Conservation (phyloP, 805 yeast species). For the Yarrowia sp. region DNA sequence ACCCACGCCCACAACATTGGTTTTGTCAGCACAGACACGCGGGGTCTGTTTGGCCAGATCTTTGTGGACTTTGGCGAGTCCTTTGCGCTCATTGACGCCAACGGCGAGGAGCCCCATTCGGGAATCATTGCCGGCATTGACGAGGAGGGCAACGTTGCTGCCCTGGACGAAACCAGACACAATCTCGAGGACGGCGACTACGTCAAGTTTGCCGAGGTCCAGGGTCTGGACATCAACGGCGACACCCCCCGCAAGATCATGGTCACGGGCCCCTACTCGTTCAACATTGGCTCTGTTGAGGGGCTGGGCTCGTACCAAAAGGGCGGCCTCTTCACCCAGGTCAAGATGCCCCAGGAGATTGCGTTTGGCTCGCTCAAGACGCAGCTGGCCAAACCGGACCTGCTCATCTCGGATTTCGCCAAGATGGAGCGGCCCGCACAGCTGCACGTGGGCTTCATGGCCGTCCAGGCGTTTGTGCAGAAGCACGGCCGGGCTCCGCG, state of each 20-base stretch:
- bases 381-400: constrained; percentile 81
- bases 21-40: constrained; percentile 79
- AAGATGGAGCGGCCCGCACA: constrained; percentile 92
- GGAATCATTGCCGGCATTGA: constrained; percentile 94
- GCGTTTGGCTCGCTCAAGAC: constrained; percentile 67
- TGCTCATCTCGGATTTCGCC: constrained; percentile 83
- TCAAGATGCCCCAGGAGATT: constrained; percentile 75
- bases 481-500: constrained; percentile 75
- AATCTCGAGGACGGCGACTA: constrained; percentile 91
- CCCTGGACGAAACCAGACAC: constrained; percentile 90
- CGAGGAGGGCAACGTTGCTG: constrained; percentile 86
- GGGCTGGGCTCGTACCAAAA: constrained; percentile 71
- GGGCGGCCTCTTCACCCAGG: constrained; percentile 93
- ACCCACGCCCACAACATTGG: constrained; percentile 78
- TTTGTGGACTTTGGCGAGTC: constrained; percentile 89
- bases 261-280: constrained; percentile 95
- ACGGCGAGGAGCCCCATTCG: constrained; percentile 88
- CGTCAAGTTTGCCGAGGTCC: constrained; percentile 85
- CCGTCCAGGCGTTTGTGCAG: constrained; percentile 74
- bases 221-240: constrained; percentile 78
- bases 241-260: constrained; percentile 77
- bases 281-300: constrained; percentile 64
- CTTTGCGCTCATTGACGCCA: constrained; percentile 81
- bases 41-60: constrained; percentile 86
- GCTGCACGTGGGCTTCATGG: constrained; percentile 90